Evolutionary conservation across 352 stramenopile species (phyloP).

Genomic region (Pythium dissimile): DNA sequence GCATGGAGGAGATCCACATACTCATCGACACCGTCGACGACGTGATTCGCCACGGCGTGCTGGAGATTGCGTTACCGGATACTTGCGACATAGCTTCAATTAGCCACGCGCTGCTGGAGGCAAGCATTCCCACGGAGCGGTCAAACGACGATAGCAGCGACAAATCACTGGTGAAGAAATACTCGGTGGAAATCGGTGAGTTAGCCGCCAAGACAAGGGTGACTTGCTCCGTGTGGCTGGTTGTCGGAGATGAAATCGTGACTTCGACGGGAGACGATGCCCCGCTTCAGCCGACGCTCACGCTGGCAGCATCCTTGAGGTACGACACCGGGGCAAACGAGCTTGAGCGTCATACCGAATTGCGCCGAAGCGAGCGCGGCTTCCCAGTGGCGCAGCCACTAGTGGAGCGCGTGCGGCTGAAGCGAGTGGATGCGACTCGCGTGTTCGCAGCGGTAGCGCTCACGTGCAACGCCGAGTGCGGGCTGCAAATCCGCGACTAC

Average conservation of each 20-base stretch:
- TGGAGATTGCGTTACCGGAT: constrained; percentile 42
- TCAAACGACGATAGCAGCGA: not conserved
- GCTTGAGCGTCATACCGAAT: constrained; percentile 13
- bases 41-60: constrained; percentile 34
- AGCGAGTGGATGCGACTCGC: constrained; percentile 10
- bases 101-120: constrained; percentile 11
- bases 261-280: not conserved
- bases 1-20: constrained; percentile 42
- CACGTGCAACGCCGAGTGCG: constrained; percentile 16
- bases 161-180: constrained; percentile 7
- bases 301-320: constrained; percentile 15
- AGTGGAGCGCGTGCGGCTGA: not conserved
- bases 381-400: constrained; percentile 15
- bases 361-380: constrained; percentile 18
- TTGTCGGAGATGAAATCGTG: constrained; percentile 8
- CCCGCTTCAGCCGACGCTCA: not conserved
- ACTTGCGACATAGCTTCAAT: constrained; percentile 1
- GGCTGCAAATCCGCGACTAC: constrained; percentile 17
- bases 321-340: constrained; percentile 11
- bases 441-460: constrained; percentile 19
- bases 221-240: constrained; percentile 20
- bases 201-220: not conserved
- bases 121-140: not conserved
- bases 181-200: constrained; percentile 1
- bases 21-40: constrained; percentile 46